Base-by-base conservation (phyloP, 2,329 filamentous ascomycete genomes). In the Lanzia echinophila region DNA sequence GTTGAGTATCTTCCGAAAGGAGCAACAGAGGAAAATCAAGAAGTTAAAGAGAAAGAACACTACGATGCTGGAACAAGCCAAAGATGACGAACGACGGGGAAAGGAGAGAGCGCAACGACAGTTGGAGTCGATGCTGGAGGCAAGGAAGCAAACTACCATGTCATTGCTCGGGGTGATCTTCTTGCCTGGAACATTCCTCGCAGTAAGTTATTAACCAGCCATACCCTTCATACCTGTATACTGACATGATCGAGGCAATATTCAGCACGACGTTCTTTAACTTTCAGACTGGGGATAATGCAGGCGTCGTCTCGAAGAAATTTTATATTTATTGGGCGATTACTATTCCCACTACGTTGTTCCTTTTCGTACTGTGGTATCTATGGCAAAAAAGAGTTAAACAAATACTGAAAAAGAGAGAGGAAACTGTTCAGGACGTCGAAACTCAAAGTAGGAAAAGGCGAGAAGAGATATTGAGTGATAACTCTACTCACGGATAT, bases 141-240 rank as follows among this genome's bases (percentile, higher is more conserved):
- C 34, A 5, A 2, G 41, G 3, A 56, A 56, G 28, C 55, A 56
- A 19, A 56, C 55, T 0, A 28, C 46, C 13, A 54, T 56, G 19
- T 33, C 50, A 43, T 19, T 56, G 3, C 33, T 54, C 8, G 55
- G 55, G 3, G 2, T 54, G 6, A 22, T 50, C 3, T 56, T 56
- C 33, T 32, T 56, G 1, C 55, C 55, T 3, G 55, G 41, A 17
- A 48, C 46, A 3, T 56, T 54, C 3, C 20, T 54, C 19, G 45
- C 47, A 15, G 55, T 56, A 38, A 6, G n/a, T 22, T 6, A 10
- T 1, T 13, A 8, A 1, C 13, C 13, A 32, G 10, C 12, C 3
- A 7, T 1, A n/a, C 7, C 1, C 12, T 44, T 44, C 11, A 12
- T 11, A 11, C n/a, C 17, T 24, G 1, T 22, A 0, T 1, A 4